Conservation (phyloP, 179 eudicot genomes). For the Heliamphora pulchella region DNA sequence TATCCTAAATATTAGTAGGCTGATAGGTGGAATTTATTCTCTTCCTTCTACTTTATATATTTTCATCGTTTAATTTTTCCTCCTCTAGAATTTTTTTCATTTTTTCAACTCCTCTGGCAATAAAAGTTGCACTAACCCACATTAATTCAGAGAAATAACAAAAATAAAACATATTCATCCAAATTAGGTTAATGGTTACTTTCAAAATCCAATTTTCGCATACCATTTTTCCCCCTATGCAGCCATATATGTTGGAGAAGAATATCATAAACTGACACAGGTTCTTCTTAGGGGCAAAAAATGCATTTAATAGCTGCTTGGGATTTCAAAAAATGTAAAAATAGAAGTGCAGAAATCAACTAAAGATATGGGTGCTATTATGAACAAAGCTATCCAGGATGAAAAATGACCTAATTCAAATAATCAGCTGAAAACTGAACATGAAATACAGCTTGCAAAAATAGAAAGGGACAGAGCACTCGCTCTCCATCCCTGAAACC, state of each 20-base stretch:
- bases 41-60: neutral
- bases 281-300: neutral
- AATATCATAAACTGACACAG: neutral
- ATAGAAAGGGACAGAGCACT: neutral
- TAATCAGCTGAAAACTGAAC: neutral
- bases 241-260: neutral
- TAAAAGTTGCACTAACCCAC: neutral
- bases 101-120: neutral
- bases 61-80: neutral
- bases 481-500: slow-evolving; percentile 13
- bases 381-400: neutral
- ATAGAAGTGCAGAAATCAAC: neutral
- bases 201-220: neutral
- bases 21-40: neutral
- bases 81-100: neutral
- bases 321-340: neutral
- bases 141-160: neutral
- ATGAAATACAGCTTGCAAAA: neutral
- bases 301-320: neutral
- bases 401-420: slow-evolving; percentile 4
- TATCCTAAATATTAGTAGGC: neutral
- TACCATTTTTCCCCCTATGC: neutral
- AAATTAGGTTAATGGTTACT: neutral
- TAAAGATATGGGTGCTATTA: neutral
- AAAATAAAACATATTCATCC: neutral